Conservation (phyloP, 202 grass and related monocot genomes). For the Alloteropsis angusta region DNA sequence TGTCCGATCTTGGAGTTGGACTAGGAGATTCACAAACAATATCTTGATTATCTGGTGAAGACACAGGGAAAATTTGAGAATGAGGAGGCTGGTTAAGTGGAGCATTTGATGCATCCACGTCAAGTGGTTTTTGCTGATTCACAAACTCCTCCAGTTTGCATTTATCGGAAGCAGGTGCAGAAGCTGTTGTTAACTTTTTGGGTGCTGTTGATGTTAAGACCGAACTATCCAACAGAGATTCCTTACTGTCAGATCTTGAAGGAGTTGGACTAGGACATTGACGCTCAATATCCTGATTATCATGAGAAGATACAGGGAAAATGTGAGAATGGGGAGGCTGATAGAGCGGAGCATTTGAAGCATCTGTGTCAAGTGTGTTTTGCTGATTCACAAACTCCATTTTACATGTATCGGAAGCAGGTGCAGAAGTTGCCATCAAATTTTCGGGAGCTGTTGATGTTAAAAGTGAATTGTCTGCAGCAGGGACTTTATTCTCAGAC, state of each 20-base stretch:
- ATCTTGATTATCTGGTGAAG: slow-evolving; percentile 16
- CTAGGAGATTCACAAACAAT: slow-evolving; percentile 26
- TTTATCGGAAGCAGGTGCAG: background rate
- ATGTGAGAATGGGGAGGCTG: background rate
- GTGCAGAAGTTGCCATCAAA: background rate
- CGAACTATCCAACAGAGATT: background rate
- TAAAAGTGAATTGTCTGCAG: background rate
- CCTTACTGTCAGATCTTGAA: slow-evolving; percentile 27
- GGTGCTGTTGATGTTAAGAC: background rate
- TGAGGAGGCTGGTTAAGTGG: background rate
- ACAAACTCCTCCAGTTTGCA: background rate
- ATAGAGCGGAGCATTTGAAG: background rate
- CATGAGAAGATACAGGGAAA: background rate
- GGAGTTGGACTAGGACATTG: slow-evolving; percentile 30
- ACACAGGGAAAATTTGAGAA: background rate
- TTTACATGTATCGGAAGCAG: background rate
- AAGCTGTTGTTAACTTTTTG: background rate
- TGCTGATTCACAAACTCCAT: background rate
- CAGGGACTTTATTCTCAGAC: background rate
- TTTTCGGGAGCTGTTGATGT: background rate
- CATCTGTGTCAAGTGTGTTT: background rate
- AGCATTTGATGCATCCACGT: slow-evolving; percentile 8
- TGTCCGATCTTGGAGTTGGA: slow-evolving; percentile 32
- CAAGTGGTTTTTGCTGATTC: slow-evolving; percentile 8
- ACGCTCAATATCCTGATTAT: slow-evolving; percentile 21